These are phyloP conservation scores for Dispira simplex DNA, from an alignment of 192 early-diverging fungal genomes.

Conservation along the genomic window DNA sequence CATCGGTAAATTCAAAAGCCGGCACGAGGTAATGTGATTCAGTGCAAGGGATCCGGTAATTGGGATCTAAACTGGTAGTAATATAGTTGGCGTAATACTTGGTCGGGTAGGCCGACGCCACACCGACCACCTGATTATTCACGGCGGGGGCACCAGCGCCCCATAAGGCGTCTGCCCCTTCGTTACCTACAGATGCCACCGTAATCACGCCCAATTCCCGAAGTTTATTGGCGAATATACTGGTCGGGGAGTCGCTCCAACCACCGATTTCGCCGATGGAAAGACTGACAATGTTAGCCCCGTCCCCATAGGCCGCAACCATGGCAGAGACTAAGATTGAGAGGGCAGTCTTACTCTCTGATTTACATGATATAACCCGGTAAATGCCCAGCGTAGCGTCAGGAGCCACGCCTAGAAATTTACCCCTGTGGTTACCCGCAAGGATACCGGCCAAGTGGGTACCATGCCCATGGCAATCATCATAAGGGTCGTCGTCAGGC, in stretches of 20 bases:
- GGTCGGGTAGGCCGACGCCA: conserved; percentile 26
- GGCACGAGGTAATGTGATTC: neutral
- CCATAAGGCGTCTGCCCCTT: conserved; percentile 40
- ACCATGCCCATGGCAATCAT: conserved; percentile 46
- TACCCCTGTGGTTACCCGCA: conserved; percentile 17
- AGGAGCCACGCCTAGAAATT: conserved; percentile 40
- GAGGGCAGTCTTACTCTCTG: conserved; percentile 15
- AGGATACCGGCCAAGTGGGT: conserved; percentile 51
- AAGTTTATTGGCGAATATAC: conserved; percentile 27
- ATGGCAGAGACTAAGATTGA: conserved; percentile 43
- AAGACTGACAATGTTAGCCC: conserved; percentile 42
- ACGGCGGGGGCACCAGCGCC: conserved; percentile 31
- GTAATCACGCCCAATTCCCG: conserved; percentile 35
- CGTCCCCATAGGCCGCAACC: conserved; percentile 27
- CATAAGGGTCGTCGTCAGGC: conserved; percentile 30
- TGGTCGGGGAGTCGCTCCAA: conserved; percentile 33
- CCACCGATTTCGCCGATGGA: conserved; percentile 38
- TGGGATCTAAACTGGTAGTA: neutral
- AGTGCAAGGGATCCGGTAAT: neutral
- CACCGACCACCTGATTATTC: conserved; percentile 32
- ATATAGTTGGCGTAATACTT: neutral
- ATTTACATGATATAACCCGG: conserved; percentile 35
- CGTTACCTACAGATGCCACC: conserved; percentile 59
- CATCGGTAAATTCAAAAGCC: neutral
- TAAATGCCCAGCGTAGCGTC: conserved; percentile 46